phyloP scores from a whole-genome alignment of 2,329 filamentous ascomycete genomes.

The Ophiostoma pallidulum region DNA sequence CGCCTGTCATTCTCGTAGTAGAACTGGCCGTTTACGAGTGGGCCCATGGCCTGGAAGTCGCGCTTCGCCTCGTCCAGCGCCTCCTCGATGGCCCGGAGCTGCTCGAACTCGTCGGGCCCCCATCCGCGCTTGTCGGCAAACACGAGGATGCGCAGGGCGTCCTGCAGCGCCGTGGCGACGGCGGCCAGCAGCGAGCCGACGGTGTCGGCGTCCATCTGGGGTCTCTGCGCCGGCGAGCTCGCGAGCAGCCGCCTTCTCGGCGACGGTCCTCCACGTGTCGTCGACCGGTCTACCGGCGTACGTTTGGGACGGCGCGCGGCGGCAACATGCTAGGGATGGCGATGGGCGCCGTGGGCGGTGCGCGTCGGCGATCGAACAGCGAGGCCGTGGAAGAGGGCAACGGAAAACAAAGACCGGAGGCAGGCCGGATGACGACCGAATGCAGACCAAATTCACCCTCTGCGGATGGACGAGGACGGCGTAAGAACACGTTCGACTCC shows the following conservation, averaged over 20 bases:
- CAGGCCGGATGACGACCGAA: too few relatives aligned
- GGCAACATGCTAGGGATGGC: constrained; percentile 6
- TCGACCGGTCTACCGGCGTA: constrained; percentile 19
- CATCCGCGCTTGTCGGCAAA: constrained; percentile 50
- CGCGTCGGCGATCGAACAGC: too few relatives aligned
- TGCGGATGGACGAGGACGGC: too few relatives aligned
- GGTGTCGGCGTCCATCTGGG: too few relatives aligned
- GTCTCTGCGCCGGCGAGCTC: too few relatives aligned
- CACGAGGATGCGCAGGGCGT: constrained; percentile 44
- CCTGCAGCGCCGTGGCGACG: constrained; percentile 45
- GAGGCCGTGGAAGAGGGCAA: background rate
- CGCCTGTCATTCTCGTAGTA: constrained; percentile 51
- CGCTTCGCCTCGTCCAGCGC: constrained; percentile 50
- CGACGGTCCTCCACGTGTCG: too few relatives aligned
- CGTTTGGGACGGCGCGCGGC: constrained; percentile 1
- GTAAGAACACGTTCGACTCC: too few relatives aligned
- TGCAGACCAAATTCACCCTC: too few relatives aligned
- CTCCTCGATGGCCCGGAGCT: constrained; percentile 44
- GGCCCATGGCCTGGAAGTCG: constrained; percentile 50
- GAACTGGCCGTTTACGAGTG: constrained; percentile 44
- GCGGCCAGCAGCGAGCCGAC: constrained; percentile 49
- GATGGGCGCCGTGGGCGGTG: too few relatives aligned
- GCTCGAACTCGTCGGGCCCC: constrained; percentile 51
- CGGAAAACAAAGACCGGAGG: too few relatives aligned
- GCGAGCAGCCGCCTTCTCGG: too few relatives aligned